These are phyloP conservation scores for Volvox africanus DNA, from an alignment of 139 green algal species.

Conservation along the genomic window DNA sequence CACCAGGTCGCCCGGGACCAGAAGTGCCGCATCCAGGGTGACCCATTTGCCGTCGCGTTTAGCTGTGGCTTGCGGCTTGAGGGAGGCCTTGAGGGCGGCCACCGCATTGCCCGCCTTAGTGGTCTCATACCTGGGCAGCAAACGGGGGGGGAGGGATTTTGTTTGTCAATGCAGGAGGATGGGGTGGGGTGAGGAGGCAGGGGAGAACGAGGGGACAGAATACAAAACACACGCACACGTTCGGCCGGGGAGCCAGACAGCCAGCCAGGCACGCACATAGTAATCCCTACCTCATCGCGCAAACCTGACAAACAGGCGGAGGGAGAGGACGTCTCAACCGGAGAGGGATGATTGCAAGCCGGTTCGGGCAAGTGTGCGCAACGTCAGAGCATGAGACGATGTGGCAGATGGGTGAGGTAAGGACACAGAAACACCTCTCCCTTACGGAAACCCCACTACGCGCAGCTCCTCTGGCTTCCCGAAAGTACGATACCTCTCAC, in stretches of 20 bases:
- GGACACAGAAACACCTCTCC: no score
- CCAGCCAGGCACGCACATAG: neutral
- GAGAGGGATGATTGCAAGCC: no score
- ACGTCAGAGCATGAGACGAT: no score
- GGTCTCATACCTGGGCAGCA: slow-evolving; percentile 44
- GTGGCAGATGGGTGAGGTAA: no score
- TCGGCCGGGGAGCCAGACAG: neutral
- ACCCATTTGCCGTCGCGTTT: slow-evolving; percentile 83
- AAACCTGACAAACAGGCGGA: no score
- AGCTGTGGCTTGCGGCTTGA: slow-evolving; percentile 86
- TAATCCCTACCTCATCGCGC: no score
- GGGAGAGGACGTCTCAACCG: no score
- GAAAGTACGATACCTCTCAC: no score
- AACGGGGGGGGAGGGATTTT: neutral
- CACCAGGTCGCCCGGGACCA: slow-evolving; percentile 88
- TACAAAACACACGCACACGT: neutral
- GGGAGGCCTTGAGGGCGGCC: slow-evolving; percentile 84
- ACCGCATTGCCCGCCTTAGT: slow-evolving; percentile 88
- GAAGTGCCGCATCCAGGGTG: slow-evolving; percentile 74
- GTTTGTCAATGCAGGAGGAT: neutral
- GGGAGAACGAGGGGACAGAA: neutral
- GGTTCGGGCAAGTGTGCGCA: no score
- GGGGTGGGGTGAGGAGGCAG: neutral
- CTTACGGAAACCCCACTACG: no score
- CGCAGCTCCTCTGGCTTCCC: no score